Conservation (phyloP, 2,329 filamentous ascomycete species). For the Fusarium fujikuroi region DNA sequence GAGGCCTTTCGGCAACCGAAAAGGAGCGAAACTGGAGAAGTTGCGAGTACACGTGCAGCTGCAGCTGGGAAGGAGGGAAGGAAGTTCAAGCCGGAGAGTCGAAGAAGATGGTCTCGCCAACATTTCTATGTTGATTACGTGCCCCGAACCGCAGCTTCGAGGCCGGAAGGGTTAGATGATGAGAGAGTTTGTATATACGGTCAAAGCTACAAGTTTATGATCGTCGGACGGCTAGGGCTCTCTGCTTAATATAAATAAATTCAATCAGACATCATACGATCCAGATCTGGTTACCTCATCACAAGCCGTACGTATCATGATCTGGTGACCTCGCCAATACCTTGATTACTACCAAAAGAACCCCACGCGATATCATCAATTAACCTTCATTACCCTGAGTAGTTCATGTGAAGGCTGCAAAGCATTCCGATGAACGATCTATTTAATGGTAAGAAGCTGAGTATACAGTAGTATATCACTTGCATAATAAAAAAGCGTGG, state of each 20-base stretch:
- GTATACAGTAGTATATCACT: background rate
- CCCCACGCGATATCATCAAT: background rate
- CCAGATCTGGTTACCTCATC: slow-evolving; percentile 2
- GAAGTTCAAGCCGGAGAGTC: slow-evolving; percentile 7
- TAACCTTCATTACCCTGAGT: background rate
- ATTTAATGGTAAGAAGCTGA: background rate
- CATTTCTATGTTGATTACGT: slow-evolving; percentile 6
- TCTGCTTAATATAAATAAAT: background rate
- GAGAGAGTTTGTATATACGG: background rate
- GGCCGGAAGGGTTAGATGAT: background rate
- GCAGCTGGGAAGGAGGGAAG: slow-evolving; percentile 16
- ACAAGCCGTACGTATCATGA: background rate
- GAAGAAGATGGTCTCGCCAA: slow-evolving; percentile 19
- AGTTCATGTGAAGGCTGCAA: background rate
- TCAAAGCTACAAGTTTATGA: slow-evolving; percentile 1
- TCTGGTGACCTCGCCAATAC: slow-evolving; percentile 7
- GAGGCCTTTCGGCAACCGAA: slow-evolving; percentile 38
- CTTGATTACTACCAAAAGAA: background rate
- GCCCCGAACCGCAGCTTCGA: background rate
- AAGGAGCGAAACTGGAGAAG: slow-evolving; percentile 37
- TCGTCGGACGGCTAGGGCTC: background rate
- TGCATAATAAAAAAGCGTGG: background rate
- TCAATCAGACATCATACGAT: slow-evolving; percentile 24
- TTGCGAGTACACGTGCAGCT: slow-evolving; percentile 42
- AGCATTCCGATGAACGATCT: background rate